Evolutionary conservation across 371 early-diverging fungal genomes (phyloP).

Genomic region (Catenaria anguillulae): DNA sequence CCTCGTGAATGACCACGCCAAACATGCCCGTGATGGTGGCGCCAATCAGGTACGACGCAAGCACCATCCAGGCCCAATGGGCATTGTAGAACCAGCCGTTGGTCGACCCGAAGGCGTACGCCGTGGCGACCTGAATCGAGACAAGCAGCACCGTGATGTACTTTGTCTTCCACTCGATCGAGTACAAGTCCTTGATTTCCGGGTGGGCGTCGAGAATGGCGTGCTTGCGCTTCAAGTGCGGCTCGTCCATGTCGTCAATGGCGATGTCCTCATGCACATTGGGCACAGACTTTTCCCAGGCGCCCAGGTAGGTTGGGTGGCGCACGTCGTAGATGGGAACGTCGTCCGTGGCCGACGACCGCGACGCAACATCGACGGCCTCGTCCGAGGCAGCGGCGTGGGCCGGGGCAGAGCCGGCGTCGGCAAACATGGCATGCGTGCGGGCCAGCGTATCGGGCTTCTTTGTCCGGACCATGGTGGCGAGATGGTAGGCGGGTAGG

Average conservation of each 20-base stretch:
- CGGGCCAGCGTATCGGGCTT: no score
- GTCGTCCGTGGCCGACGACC: background rate
- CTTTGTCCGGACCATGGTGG: no score
- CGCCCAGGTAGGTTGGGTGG: conserved; percentile 63
- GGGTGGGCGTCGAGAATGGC: conserved; percentile 76
- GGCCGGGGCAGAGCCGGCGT: no score
- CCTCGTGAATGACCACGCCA: conserved; percentile 81
- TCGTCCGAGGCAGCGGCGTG: conserved; percentile 6
- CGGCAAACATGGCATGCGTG: background rate
- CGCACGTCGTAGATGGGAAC: conserved; percentile 34
- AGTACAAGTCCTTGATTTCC: conserved; percentile 71
- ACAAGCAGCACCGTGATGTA: conserved; percentile 50
- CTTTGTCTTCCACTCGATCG: conserved; percentile 62
- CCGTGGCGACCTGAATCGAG: conserved; percentile 53
- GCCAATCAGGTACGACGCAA: conserved; percentile 61
- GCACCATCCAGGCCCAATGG: conserved; percentile 41
- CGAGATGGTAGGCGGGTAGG: no score
- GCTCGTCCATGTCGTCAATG: conserved; percentile 81
- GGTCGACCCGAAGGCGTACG: conserved; percentile 56
- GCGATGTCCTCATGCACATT: conserved; percentile 55
- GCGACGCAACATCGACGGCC: background rate
- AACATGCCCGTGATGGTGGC: conserved; percentile 61
- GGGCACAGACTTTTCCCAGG: conserved; percentile 70
- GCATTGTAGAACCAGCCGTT: conserved; percentile 11
- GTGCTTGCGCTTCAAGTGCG: conserved; percentile 78